Percentiles rank a stretch among this genome's conserved stretches.
phyloP scores from a whole-genome alignment of 139 green algal genomes.

The Ettlia oleoabundans region DNA sequence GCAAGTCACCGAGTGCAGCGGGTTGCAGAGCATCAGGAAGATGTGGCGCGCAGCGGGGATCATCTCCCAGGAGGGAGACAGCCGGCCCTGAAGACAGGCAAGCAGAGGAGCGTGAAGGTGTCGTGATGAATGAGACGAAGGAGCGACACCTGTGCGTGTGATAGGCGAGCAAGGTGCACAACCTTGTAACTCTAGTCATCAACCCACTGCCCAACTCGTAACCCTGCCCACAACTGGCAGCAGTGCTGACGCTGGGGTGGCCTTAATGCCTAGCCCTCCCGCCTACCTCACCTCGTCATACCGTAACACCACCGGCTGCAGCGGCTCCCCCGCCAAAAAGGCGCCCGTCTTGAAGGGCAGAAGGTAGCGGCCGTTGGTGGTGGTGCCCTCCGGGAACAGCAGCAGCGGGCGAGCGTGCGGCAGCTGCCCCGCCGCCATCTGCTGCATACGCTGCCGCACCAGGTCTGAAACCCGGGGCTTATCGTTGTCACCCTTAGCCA shows the following conservation, averaged over 20 bases:
- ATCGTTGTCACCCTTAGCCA: not conserved
- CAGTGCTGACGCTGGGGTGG: too few species aligned
- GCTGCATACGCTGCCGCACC: conserved; percentile 66
- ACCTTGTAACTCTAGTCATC: too few species aligned
- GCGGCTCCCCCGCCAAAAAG: conserved; percentile 86
- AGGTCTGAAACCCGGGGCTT: conserved; percentile 38
- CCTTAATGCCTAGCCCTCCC: not conserved
- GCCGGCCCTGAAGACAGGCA: conserved; percentile 34
- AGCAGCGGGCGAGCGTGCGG: conserved; percentile 56
- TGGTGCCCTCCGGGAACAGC: conserved; percentile 87
- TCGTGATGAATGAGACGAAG: not conserved
- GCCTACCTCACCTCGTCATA: conserved; percentile 59
- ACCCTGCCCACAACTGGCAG: too few species aligned
- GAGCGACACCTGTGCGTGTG: too few species aligned
- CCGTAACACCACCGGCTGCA: conserved; percentile 84
- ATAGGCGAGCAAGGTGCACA: too few species aligned
- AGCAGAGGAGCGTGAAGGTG: not conserved
- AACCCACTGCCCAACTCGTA: too few species aligned
- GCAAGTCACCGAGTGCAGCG: conserved; percentile 55
- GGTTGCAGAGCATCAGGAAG: conserved; percentile 73
- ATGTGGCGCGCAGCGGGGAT: conserved; percentile 77
- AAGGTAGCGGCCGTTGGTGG: conserved; percentile 88
- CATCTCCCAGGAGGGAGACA: conserved; percentile 86
- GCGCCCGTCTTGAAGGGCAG: conserved; percentile 92
- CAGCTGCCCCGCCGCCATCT: conserved; percentile 28